Conservation (phyloP, 2,329 filamentous ascomycete species). For the Fusarium globosum region DNA sequence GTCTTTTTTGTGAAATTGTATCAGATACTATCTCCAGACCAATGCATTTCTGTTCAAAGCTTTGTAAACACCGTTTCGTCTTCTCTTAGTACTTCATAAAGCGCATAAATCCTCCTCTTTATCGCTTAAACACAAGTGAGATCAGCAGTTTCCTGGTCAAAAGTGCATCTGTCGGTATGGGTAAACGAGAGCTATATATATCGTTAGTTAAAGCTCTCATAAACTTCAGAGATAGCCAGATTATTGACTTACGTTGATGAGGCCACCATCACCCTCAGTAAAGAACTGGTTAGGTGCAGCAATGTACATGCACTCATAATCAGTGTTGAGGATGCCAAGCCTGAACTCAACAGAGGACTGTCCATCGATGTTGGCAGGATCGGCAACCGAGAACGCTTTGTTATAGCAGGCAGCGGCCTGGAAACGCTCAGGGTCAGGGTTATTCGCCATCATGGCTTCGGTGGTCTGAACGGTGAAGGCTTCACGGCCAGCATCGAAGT, state of each 20-base stretch:
- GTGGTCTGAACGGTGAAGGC: slow-evolving; percentile 6
- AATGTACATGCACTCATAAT: slow-evolving; percentile 23
- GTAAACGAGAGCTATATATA: background rate
- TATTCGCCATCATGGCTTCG: slow-evolving; percentile 2
- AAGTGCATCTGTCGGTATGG: slow-evolving; percentile 4
- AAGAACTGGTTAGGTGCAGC: slow-evolving; percentile 17
- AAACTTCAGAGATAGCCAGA: no score
- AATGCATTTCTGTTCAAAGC: fast-evolving
- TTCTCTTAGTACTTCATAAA: fast-evolving
- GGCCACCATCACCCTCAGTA: background rate
- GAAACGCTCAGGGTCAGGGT: background rate
- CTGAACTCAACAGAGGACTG: slow-evolving; percentile 7
- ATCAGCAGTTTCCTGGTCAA: slow-evolving; percentile 2
- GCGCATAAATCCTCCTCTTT: background rate
- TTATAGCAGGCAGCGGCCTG: slow-evolving; percentile 15
- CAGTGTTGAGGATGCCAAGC: slow-evolving; percentile 5
- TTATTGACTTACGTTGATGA: slow-evolving; percentile 24
- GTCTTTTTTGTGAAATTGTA: fast-evolving
- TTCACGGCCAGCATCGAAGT: slow-evolving; percentile 7
- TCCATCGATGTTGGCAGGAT: slow-evolving; percentile 12
- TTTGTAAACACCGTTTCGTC: fast-evolving
- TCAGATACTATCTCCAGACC: background rate
- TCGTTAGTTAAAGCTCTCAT: background rate
- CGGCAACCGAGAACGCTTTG: background rate
- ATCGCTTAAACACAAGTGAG: slow-evolving; percentile 10